These are phyloP conservation scores for Scenedesmus sp. DNA, from an alignment of 163 green algal genomes.

Conservation along the genomic window DNA sequence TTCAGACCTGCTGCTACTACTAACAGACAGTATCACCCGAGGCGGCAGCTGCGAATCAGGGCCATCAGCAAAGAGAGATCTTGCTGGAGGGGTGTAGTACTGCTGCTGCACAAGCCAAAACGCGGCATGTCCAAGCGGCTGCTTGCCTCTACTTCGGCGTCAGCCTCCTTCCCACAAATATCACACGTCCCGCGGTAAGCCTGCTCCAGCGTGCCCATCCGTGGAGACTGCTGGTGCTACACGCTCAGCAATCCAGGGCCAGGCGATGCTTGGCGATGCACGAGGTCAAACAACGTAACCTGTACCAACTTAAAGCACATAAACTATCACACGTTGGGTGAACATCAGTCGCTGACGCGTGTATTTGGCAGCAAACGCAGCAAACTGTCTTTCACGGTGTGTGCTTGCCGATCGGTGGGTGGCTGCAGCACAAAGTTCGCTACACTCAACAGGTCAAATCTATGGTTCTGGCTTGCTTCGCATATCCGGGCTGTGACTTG, in stretches of 20 bases:
- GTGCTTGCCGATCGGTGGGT: neutral
- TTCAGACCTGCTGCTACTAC: neutral
- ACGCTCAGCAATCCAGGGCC: neutral
- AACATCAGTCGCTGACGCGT: neutral
- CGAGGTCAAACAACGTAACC: neutral
- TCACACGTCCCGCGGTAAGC: slow-evolving; percentile 19
- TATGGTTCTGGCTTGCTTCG: too few species aligned
- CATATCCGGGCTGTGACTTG: neutral
- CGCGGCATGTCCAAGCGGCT: neutral
- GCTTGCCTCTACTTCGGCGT: neutral
- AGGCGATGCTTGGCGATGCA: neutral
- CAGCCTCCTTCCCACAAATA: slow-evolving; percentile 25
- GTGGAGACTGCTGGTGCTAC: neutral
- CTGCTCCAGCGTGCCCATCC: neutral
- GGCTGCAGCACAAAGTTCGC: neutral
- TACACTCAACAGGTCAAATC: too few species aligned
- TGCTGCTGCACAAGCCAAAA: neutral
- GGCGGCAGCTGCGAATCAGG: neutral
- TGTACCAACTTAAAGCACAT: neutral
- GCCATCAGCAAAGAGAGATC: neutral
- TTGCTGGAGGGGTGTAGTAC: too few species aligned
- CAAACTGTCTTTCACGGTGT: neutral
- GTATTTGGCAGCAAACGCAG: neutral
- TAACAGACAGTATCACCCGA: neutral
- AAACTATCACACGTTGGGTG: neutral